These are phyloP conservation scores for Detonula confervacea DNA, from an alignment of 352 stramenopile genomes.

Conservation along the genomic window DNA sequence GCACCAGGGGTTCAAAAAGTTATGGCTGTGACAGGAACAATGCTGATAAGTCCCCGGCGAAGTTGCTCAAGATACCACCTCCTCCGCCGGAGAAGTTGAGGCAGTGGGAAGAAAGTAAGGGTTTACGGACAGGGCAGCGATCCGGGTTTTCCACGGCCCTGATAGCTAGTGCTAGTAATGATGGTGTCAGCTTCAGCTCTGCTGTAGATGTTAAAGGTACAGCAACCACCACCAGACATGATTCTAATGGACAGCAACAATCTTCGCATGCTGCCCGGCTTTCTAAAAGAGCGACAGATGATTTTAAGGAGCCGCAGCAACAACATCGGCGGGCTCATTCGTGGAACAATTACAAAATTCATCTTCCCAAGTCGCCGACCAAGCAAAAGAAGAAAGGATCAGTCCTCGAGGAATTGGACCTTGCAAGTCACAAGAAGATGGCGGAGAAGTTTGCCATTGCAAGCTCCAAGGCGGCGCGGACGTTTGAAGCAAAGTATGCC, in stretches of 20 bases:
- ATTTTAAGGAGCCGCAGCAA: too few species aligned
- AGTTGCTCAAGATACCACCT: constrained; percentile 54
- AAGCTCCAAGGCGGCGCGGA: constrained; percentile 67
- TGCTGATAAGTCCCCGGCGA: neutral
- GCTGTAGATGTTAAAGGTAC: neutral
- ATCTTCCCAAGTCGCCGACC: constrained; percentile 41
- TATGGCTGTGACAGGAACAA: too few species aligned
- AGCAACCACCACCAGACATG: constrained; percentile 1
- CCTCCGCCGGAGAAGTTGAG: constrained; percentile 47
- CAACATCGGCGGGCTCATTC: constrained; percentile 1
- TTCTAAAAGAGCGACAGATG: too few species aligned
- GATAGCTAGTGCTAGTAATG: neutral
- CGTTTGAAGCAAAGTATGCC: constrained; percentile 65
- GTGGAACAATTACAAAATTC: constrained; percentile 49
- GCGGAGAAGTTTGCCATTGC: constrained; percentile 76
- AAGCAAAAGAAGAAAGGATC: constrained; percentile 51
- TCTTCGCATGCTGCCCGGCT: neutral
- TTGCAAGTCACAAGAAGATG: constrained; percentile 58
- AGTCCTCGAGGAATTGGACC: constrained; percentile 52
- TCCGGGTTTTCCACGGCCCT: neutral
- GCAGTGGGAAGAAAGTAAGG: constrained; percentile 43
- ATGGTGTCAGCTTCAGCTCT: neutral
- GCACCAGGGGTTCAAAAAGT: constrained; percentile 15
- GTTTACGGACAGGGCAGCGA: neutral
- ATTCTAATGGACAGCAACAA: neutral